phyloP scores from a whole-genome alignment of 1,284 basidiomycete species.

The Microbotryomycetes sp. region DNA sequence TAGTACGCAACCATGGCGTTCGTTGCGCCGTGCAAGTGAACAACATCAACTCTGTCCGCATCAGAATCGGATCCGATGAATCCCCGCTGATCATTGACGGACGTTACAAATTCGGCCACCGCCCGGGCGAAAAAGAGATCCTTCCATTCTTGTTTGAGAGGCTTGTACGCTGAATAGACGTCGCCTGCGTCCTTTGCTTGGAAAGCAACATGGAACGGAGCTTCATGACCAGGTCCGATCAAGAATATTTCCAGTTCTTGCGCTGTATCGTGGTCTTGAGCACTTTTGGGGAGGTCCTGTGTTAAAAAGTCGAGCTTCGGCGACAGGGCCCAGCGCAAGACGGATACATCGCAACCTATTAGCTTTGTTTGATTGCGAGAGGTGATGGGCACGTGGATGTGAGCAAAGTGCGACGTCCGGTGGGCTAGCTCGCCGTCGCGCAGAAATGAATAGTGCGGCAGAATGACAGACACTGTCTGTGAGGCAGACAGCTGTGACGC shows the following conservation, averaged over 20 bases:
- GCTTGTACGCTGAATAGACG: conserved; percentile 25
- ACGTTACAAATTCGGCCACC: conserved; percentile 7
- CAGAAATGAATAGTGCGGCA: conserved; percentile 25
- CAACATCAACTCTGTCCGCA: conserved; percentile 7
- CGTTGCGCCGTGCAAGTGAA: conserved; percentile 26
- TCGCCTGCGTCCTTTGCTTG: conserved; percentile 18
- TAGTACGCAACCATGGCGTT: conserved; percentile 25
- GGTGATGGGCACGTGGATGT: background rate
- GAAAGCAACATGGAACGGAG: conserved; percentile 20
- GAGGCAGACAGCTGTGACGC: conserved; percentile 14
- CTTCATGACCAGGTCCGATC: conserved; percentile 7
- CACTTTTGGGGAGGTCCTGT: background rate
- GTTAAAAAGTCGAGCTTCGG: conserved; percentile 6
- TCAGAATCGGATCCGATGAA: background rate
- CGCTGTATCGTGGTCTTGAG: background rate
- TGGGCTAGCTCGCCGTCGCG: background rate
- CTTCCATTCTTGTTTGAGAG: conserved; percentile 27
- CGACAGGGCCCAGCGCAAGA: conserved; percentile 12
- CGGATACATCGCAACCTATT: conserved; percentile 9
- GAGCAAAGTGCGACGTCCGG: conserved; percentile 1
- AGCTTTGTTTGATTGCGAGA: background rate
- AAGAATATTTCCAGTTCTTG: conserved; percentile 15
- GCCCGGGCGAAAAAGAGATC: conserved; percentile 21
- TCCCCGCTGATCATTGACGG: background rate
- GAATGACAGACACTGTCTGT: conserved; percentile 10